These are phyloP conservation scores for Tulasnella calospora DNA, from an alignment of 768 basidiomycete genomes.

Conservation along the genomic window DNA sequence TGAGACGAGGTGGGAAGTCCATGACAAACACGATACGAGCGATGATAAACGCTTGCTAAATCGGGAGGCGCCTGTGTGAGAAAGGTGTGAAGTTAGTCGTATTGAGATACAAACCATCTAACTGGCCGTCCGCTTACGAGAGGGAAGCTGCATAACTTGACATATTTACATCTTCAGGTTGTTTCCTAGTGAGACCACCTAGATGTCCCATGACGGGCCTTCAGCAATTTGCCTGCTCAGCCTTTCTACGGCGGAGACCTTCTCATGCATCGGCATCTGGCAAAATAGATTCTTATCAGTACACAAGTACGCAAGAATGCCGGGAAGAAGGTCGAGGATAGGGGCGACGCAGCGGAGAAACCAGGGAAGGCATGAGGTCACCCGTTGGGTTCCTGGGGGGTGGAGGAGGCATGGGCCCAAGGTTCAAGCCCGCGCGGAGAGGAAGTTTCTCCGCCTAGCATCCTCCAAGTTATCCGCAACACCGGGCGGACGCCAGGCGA, in stretches of 20 bases:
- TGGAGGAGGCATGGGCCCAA: neutral
- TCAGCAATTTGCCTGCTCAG: neutral
- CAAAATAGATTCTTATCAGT: neutral
- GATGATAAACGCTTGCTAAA: neutral
- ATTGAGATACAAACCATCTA: neutral
- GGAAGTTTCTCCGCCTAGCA: neutral
- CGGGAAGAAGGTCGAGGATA: neutral
- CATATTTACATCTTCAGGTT: neutral
- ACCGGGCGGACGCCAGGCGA: neutral
- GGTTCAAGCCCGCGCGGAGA: neutral
- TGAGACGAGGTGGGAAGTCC: neutral
- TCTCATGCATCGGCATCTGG: neutral
- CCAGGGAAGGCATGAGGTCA: neutral
- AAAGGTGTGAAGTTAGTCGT: neutral
- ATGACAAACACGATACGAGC: neutral
- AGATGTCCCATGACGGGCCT: neutral
- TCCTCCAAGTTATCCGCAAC: neutral
- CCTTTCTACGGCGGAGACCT: neutral
- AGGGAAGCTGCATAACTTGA: neutral
- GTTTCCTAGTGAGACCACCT: neutral
- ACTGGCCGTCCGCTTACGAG: neutral
- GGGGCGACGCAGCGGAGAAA: neutral
- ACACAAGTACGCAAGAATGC: neutral
- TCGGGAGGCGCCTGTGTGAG: neutral
- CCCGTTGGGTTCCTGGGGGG: neutral